Percentiles rank a stretch among this genome's conserved stretches.
phyloP scores from a whole-genome alignment of 257 asterid species.

The Solanum phureja region DNA sequence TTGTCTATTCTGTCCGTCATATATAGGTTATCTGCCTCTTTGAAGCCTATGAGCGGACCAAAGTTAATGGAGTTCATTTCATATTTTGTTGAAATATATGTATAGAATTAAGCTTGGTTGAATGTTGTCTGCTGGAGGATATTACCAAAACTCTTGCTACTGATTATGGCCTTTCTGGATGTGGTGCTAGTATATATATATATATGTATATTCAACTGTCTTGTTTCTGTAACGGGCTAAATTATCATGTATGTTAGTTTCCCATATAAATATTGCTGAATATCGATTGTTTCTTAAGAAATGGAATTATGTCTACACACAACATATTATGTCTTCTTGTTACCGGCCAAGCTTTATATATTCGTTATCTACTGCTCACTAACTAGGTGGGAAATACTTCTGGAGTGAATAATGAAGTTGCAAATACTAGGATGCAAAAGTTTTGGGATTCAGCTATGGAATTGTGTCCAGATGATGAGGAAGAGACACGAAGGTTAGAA shows the following conservation, averaged over 20 bases:
- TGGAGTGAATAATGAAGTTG: conserved; percentile 53
- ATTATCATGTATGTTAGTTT: not conserved
- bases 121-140: not conserved
- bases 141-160: not conserved
- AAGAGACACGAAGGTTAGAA: conserved; percentile 60
- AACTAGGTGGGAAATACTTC: conserved; percentile 69
- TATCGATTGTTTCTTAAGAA: not conserved
- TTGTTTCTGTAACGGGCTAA: not conserved
- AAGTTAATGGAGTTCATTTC: not conserved
- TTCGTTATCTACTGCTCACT: conserved; percentile 1
- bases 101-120: not conserved
- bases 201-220: not conserved
- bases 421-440: conserved; percentile 75
- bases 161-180: not conserved
- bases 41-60: not conserved
- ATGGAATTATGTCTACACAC: too few species aligned
- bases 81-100: not conserved
- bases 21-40: not conserved
- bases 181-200: not conserved
- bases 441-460: conserved; percentile 98
- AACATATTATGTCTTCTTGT: not conserved
- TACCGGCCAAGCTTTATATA: not conserved
- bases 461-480: conserved; percentile 62
- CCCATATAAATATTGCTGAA: not conserved
- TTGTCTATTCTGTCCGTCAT: not conserved